Base-by-base conservation (phyloP, 768 basidiomycete species). In the Pulveroboletus sp. region DNA sequence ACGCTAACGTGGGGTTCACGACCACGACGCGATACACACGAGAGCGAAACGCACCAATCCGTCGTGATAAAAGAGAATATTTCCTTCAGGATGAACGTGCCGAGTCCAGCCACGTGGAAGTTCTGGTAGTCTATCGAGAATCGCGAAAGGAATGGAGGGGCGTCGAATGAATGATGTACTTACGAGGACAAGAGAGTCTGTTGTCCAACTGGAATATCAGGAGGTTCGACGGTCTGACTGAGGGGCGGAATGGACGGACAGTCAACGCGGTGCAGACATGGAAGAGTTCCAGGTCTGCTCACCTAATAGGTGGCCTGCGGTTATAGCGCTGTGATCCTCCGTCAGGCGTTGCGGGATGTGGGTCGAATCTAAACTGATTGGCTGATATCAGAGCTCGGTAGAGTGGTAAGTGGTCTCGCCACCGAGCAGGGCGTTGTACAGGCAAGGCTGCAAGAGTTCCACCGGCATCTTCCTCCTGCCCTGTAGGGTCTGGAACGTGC, bases 81-180 rank as follows among this genome's bases (percentile, higher is more conserved):
- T 35, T 8, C 56, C 56, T 57, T 58, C 56, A 1, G 56, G 56
- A 30, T 57, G 56, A 15, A 57, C 36, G 37, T 54, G 32, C 8
- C 56, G 36, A 6, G 21, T 52, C 58, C 47, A 59, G 18, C 44
- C 44, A 2, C 43, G 31, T 3, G 35, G 18, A 32, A 39, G 40
- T 15, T 0, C 1, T 0, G 43, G 43, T n/a, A 47, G 17, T 40
- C 57, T 58, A 18, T 46, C 14, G 33, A 9, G 14, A 15, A 26
- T 1, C 24, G 8, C 46, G 11, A 21, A 21, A 30, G 1, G 7
- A 9, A 30, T 3, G 15, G 9, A 39, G 0, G 3, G 1, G 6
- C 18, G 6, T 10, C 30, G 14, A 2, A 39, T 2, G 31, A n/a
- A 7, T 30, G 21, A 8, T 21, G n/a, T 21, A 27, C 58, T n/a